These are phyloP conservation scores for Ophiognomonia clavigignenti-juglandacearum DNA, from an alignment of 2,329 filamentous ascomycete species.

Conservation along the genomic window DNA sequence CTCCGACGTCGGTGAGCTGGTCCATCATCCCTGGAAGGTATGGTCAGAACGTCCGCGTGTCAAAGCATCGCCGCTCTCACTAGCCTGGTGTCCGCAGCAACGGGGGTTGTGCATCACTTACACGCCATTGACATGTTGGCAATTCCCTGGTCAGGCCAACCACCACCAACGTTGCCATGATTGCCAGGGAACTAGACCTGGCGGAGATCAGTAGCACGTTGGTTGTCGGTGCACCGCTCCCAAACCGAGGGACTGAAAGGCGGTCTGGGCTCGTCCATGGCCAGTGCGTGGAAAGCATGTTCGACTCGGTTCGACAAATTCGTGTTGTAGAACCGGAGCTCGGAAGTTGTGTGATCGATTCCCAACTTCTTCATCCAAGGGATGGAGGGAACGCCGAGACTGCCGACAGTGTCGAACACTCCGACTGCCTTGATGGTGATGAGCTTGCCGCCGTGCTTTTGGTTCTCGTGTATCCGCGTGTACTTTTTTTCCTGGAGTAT, in stretches of 20 bases:
- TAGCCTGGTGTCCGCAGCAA: constrained; percentile 27
- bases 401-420: constrained; percentile 48
- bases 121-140: constrained; percentile 31
- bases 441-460: constrained; percentile 28
- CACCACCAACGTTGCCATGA: constrained; percentile 67
- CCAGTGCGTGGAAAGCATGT: constrained; percentile 55
- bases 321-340: constrained; percentile 50
- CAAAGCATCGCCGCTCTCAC: no score
- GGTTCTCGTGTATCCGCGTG: constrained; percentile 37
- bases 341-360: constrained; percentile 36
- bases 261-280: constrained; percentile 50
- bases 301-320: constrained; percentile 47
- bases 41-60: not conserved
- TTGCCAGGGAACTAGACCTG: constrained; percentile 66
- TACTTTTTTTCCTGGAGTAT: constrained; percentile 35
- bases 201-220: constrained; percentile 37
- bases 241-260: constrained; percentile 53
- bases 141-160: constrained; percentile 49
- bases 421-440: constrained; percentile 45
- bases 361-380: constrained; percentile 41
- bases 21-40: constrained; percentile 49
- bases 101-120: constrained; percentile 19
- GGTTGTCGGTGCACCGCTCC: constrained; percentile 38
- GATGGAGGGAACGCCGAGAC: constrained; percentile 42
- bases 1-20: constrained; percentile 45